Base-by-base conservation (phyloP, 495 filamentous ascomycete genomes). In the Corynascus novoguineensis region DNA sequence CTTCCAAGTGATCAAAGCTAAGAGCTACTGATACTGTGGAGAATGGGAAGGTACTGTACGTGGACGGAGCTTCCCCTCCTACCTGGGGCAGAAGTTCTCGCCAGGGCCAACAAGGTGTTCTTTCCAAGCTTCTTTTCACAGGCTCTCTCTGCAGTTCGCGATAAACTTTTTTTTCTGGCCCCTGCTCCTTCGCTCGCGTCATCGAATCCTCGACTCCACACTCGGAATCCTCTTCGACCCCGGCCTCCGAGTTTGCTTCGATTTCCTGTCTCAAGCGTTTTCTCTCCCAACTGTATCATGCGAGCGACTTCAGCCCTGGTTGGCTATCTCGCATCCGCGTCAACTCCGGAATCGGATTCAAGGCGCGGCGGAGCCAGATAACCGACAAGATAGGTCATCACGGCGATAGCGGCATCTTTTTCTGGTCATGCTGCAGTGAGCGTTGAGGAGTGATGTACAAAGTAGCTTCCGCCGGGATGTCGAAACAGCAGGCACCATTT, bases 401-500 rank as follows among this genome's bases (percentile, higher is more conserved):
- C 42, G 22, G 24, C 14, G 29, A 28, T 50, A 17, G 37, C 44
- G 29, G 29, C 44, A 28, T 22, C 15, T 44, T 12, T 52, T 46
- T 54, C 32, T 49, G 50, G 57, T 44, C 57, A 59, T 51, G 25
- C 57, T 41, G 58, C 19, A n/a, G 42, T 19, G 50, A 60, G 49
- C 57, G 55, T 32, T 52, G 54, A 51, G 48, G 57, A 65, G 52
- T 56, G 55, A 49, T 61, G 55, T 54, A n/a, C n/a, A n/a, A n/a
- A n/a, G n/a, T n/a, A 57, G 38, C 60, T 56, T 65, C n/a, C 59
- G 59, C 59, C 57, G 59, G 59, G 47, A 12, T 29, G 27, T 55
- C 34, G 46, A 49, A 25, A 52, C 40, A 54, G 35, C 4, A 22
- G 17, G 42, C 34, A 31, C 32, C 50, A 51, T 53, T 57, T 58